Evolutionary conservation across 345 rosid genomes (phyloP).

Genomic region (Orychophragmus violaceus): DNA sequence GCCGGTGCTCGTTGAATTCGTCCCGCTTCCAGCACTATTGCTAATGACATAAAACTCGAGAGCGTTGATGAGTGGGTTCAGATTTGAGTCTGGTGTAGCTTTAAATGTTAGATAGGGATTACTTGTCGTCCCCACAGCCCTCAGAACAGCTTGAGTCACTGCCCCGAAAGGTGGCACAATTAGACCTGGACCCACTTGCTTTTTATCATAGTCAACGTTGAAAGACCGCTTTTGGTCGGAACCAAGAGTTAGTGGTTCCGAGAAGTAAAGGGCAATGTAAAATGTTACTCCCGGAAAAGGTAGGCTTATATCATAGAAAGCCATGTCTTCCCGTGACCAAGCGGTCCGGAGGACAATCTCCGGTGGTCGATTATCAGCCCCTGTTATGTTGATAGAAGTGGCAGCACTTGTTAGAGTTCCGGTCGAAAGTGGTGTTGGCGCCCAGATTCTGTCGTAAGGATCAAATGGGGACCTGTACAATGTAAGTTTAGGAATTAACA

Average conservation of each 20-base stretch:
- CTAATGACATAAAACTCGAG: slow-evolving; percentile 15
- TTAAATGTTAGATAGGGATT: neutral
- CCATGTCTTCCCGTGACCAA: neutral
- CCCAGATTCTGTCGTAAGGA: slow-evolving; percentile 23
- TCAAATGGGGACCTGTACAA: slow-evolving; percentile 8
- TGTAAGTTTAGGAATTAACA: neutral
- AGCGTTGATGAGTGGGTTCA: slow-evolving; percentile 20
- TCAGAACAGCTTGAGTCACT: neutral
- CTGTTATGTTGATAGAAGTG: slow-evolving; percentile 4
- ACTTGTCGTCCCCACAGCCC: neutral
- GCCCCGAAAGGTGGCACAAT: slow-evolving; percentile 15
- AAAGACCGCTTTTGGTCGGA: slow-evolving; percentile 18
- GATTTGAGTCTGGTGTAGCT: slow-evolving; percentile 18
- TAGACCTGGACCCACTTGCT: neutral
- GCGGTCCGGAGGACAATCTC: slow-evolving; percentile 19
- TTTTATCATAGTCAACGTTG: neutral
- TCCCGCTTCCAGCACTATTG: slow-evolving; percentile 6
- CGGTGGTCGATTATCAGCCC: slow-evolving; percentile 13
- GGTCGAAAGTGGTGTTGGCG: neutral
- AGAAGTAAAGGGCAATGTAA: slow-evolving; percentile 17
- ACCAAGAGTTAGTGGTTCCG: slow-evolving; percentile 13
- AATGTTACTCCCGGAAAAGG: slow-evolving; percentile 12
- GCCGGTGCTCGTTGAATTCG: neutral
- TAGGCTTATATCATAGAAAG: neutral
- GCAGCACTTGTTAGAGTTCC: neutral